phyloP scores from a whole-genome alignment of 2,329 filamentous ascomycete species.

The Dactylonectria macrodidyma region DNA sequence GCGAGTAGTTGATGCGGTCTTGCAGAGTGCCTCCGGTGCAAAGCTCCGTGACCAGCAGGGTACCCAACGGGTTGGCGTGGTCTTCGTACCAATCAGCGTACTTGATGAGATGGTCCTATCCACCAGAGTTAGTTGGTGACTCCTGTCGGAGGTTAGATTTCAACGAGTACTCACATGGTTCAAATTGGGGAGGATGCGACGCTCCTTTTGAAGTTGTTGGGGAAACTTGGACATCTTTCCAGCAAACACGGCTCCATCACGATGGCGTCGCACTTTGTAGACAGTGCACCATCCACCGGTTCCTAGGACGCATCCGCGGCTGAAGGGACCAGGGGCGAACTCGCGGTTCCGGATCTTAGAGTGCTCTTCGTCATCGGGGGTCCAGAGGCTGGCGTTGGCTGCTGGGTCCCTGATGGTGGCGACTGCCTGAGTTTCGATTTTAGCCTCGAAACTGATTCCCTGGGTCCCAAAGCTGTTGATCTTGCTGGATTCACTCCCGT shows the following conservation, averaged over 20 bases:
- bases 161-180: conserved; percentile 45
- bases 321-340: conserved; percentile 41
- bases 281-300: conserved; percentile 48
- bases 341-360: conserved; percentile 29
- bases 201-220: conserved; percentile 46
- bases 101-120: conserved; percentile 48
- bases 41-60: conserved; percentile 51
- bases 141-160: not conserved
- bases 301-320: conserved; percentile 45
- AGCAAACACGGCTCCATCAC: conserved; percentile 47
- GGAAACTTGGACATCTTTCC: conserved; percentile 46
- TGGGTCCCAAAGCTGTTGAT: not conserved
- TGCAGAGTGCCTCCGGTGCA: conserved; percentile 49
- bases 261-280: conserved; percentile 46
- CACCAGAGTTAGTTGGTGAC: not conserved
- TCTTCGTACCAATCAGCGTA: conserved; percentile 49
- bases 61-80: conserved; percentile 20
- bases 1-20: conserved; percentile 42
- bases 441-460: too few species aligned
- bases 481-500: not conserved
- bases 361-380: conserved; percentile 34
- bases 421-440: too few species aligned
- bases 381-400: conserved; percentile 35
- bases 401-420: not conserved
- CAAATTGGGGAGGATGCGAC: conserved; percentile 35